Percentiles rank a stretch among this genome's conserved stretches.
These are phyloP conservation scores for Petasospora fabianii DNA, from an alignment of 1,139 yeast species.

Conservation along the genomic window DNA sequence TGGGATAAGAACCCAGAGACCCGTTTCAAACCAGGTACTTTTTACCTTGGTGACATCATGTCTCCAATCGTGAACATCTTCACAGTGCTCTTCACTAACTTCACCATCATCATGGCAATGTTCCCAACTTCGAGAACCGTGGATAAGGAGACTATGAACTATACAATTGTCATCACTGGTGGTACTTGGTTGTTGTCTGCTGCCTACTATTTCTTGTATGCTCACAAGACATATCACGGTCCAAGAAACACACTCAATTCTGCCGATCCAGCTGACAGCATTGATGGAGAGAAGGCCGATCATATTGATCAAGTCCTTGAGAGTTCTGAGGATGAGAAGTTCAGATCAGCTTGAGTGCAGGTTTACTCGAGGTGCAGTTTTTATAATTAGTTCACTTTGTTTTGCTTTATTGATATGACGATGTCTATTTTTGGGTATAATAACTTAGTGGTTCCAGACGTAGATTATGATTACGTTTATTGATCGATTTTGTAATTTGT, in stretches of 20 bases:
- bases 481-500: too few relatives aligned
- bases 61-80: conserved; percentile 40
- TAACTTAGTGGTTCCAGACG: too few relatives aligned
- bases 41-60: conserved; percentile 49
- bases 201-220: conserved; percentile 35
- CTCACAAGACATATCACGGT: conserved; percentile 16
- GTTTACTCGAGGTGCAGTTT: too few relatives aligned
- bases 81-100: conserved; percentile 33
- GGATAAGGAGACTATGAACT: conserved; percentile 48
- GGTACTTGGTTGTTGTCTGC: conserved; percentile 45
- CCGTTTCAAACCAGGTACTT: conserved; percentile 59
- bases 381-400: too few relatives aligned
- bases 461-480: too few relatives aligned
- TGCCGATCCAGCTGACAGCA: conserved; percentile 1
- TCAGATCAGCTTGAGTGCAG: too few relatives aligned
- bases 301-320: conserved; percentile 14
- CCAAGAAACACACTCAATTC: conserved; percentile 19
- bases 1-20: conserved; percentile 36
- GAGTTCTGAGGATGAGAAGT: conserved; percentile 13
- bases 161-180: conserved; percentile 53
- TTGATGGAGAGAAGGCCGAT: neutral
- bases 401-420: too few relatives aligned
- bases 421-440: too few relatives aligned
- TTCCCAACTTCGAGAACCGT: conserved; percentile 45
- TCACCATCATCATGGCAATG: conserved; percentile 43